phyloP scores from a whole-genome alignment of 805 yeast genomes.

The Cyberlindnera mississippiensis region DNA sequence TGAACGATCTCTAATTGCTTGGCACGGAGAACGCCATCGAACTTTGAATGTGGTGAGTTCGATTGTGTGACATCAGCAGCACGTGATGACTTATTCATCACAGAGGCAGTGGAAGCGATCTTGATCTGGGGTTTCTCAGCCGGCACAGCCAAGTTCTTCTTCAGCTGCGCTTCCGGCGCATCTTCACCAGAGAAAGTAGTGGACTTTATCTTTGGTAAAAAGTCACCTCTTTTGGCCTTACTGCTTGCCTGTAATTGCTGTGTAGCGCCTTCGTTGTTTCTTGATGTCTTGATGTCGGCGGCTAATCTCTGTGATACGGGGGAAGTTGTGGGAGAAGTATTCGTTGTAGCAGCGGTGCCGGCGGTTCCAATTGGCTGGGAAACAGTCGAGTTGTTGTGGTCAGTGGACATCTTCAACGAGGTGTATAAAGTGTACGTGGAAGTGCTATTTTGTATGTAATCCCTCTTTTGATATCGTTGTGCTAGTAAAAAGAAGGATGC shows the following conservation, averaged over 20 bases:
- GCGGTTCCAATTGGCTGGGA: conserved; percentile 1
- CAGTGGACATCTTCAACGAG: neutral
- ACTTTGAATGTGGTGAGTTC: neutral
- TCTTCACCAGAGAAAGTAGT: no score
- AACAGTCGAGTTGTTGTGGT: conserved; percentile 3
- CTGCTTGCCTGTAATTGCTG: no score
- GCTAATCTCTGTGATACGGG: conserved; percentile 8
- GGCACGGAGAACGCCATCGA: neutral
- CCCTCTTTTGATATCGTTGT: no score
- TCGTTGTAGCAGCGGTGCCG: conserved; percentile 3
- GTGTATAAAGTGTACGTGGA: neutral
- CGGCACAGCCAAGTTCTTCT: no score
- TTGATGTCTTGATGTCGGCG: conserved; percentile 4
- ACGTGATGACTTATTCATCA: no score
- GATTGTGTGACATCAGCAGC: neutral
- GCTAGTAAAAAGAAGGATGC: no score
- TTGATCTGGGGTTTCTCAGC: no score
- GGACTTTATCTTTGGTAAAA: neutral
- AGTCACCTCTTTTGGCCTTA: neutral
- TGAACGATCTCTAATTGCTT: conserved; percentile 3
- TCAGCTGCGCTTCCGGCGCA: no score
- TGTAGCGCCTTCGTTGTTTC: neutral
- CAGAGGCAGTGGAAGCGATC: no score
- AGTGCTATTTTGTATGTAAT: no score
- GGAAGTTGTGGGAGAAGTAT: conserved; percentile 6